Base-by-base conservation (phyloP, 148 eudicot species). In the Chenopodium album region DNA sequence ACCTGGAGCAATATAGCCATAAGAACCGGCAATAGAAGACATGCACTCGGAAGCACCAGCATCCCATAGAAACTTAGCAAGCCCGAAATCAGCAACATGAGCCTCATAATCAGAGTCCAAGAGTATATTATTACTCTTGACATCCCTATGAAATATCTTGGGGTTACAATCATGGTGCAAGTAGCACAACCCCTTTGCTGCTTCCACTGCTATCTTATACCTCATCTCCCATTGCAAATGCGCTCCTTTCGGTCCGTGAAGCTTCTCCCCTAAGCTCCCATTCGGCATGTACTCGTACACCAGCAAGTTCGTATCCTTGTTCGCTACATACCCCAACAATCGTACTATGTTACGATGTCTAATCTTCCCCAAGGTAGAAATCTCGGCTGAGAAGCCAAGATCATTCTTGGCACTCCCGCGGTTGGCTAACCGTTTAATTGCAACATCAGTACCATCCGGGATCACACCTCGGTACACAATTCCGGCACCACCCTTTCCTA, bases 1-100 rank as follows among this genome's bases (percentile, higher is more conserved):
- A 95, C 99, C 99, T 62, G 99, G 99, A 28, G 99, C 99, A 69
- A 96, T 96, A 83, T 96, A 96, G 5, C 99, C 98, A 71, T 92
- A 92, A 2, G 99, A 94, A 11, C 99, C 99, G 70, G 97, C 98
- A 80, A 96, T 84, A 3, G 97, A 83, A 8, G 99, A 96, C 98
- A 94, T 94, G 80, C 92, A 94, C 80, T 94, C 95, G 3, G 94
- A 91, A 14, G 88, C 90, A 37, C 86, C 92, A 66, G 86, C 88
- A 48, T 85, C 91, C 69, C 84, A 73, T 44, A 89, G 80, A 80
- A 96, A 94, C 94, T 94, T 96, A 48, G 98, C 99, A 1, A 96
- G 89, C 59, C 99, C 99, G 32, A 96, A 96, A 89, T 95, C 99
- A 75, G 99, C 99, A 9, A 95, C 99, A 85, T 95, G 99, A 47